phyloP scores from a whole-genome alignment of 345 rosid species.

The Trapa incisa region DNA sequence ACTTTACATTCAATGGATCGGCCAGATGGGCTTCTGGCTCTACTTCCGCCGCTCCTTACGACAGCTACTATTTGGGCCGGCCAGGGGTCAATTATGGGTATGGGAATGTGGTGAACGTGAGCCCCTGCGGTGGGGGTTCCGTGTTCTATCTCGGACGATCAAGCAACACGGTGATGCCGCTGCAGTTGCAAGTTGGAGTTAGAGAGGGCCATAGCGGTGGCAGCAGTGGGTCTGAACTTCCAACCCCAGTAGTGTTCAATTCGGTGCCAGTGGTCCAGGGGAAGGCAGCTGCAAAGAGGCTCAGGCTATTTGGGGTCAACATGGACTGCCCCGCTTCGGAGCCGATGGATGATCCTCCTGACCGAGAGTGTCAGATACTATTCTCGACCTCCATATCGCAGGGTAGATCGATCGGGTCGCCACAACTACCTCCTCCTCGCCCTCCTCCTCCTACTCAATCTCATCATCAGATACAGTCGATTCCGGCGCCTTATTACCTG shows the following conservation, averaged over 20 bases:
- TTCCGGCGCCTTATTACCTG: neutral
- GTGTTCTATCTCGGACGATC: conserved; percentile 22
- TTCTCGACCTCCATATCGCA: conserved; percentile 17
- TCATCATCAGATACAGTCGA: conserved; percentile 10
- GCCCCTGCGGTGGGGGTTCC: conserved; percentile 20
- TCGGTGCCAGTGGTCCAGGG: conserved; percentile 63
- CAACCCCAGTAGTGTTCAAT: conserved; percentile 28
- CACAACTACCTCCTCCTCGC: conserved; percentile 10
- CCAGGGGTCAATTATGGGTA: conserved; percentile 13
- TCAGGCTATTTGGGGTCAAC: conserved; percentile 88
- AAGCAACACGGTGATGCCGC: conserved; percentile 3
- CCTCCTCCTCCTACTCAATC: conserved; percentile 15
- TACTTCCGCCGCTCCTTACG: conserved; percentile 7
- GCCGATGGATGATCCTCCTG: conserved; percentile 4
- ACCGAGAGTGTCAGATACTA: conserved; percentile 1
- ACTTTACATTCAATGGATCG: conserved; percentile 16
- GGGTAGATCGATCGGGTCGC: conserved; percentile 9
- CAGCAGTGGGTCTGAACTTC: conserved; percentile 16
- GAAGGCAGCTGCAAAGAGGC: conserved; percentile 50
- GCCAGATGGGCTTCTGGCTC: conserved; percentile 7
- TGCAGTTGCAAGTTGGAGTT: conserved; percentile 17
- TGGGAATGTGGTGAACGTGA: conserved; percentile 16
- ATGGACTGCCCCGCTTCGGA: conserved; percentile 65
- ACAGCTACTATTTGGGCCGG: conserved; percentile 2
- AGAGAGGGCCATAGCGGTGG: conserved; percentile 11